Conservation (phyloP, 345 rosid genomes). For the Gossypium rotundifolium region DNA sequence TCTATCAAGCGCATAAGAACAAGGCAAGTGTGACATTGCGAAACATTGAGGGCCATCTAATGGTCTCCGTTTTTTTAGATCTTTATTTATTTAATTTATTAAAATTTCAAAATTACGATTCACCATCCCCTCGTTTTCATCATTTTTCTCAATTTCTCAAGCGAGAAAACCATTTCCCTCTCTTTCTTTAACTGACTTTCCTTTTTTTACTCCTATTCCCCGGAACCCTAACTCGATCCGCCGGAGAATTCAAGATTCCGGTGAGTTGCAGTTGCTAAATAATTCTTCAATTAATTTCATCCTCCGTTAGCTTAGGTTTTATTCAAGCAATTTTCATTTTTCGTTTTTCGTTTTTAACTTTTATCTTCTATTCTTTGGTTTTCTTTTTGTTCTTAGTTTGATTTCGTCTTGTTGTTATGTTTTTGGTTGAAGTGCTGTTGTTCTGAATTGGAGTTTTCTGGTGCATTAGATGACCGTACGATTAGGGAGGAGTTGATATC, state of each 20-base stretch:
- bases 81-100: too few relatives aligned
- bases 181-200: neutral
- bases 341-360: neutral
- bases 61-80: neutral
- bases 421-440: neutral
- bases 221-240: conserved; percentile 76
- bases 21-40: neutral
- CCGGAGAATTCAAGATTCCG: conserved; percentile 42
- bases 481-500: conserved; percentile 54
- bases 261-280: conserved; percentile 30
- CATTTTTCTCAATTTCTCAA: conserved; percentile 5
- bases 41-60: neutral
- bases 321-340: neutral
- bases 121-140: conserved; percentile 7
- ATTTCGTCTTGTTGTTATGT: conserved; percentile 1
- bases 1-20: neutral
- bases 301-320: conserved; percentile 7
- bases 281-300: neutral
- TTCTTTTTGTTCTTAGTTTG: neutral
- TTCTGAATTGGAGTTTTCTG: conserved; percentile 17
- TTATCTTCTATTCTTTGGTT: neutral
- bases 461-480: conserved; percentile 55
- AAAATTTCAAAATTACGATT: neutral
- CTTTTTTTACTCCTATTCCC: conserved; percentile 23
- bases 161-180: neutral